phyloP scores from a whole-genome alignment of 306 rosid genomes.

The Crotalaria pallida region DNA sequence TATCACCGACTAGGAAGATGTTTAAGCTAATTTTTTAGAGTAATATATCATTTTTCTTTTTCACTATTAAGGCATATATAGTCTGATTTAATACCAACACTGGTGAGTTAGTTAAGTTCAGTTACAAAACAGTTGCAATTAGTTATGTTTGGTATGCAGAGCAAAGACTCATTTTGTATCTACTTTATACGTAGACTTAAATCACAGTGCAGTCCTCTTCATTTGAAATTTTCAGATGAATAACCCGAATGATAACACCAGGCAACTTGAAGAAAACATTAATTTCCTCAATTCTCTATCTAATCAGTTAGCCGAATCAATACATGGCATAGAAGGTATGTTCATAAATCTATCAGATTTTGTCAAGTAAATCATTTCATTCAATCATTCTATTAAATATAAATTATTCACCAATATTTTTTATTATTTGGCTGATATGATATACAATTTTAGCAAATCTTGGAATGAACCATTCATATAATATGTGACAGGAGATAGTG shows the following conservation, averaged over 20 bases:
- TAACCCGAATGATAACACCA: constrained; percentile 10
- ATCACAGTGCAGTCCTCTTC: too few species aligned
- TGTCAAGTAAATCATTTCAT: neutral
- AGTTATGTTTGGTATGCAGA: too few species aligned
- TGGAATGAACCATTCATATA: constrained; percentile 29
- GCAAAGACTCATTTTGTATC: too few species aligned
- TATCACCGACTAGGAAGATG: too few species aligned
- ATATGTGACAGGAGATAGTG: constrained; percentile 14
- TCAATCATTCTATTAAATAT: neutral
- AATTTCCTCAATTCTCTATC: constrained; percentile 32
- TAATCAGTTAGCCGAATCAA: constrained; percentile 26
- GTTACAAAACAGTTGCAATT: too few species aligned
- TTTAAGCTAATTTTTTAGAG: too few species aligned
- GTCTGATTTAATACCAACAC: too few species aligned
- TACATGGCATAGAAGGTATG: constrained; percentile 38
- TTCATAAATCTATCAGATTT: neutral
- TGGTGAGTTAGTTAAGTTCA: too few species aligned
- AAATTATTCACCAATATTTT: neutral
- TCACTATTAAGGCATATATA: too few species aligned
- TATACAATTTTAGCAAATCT: constrained; percentile 34
- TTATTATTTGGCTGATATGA: neutral
- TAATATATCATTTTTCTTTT: too few species aligned
- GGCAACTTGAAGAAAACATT: constrained; percentile 35
- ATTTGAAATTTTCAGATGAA: neutral
- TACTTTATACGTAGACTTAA: too few species aligned